Evolutionary conservation across 2,329 filamentous ascomycete species (phyloP), one percentile per base, ranked within the genome.

Genomic region (Aspergillus puulaauensis): DNA sequence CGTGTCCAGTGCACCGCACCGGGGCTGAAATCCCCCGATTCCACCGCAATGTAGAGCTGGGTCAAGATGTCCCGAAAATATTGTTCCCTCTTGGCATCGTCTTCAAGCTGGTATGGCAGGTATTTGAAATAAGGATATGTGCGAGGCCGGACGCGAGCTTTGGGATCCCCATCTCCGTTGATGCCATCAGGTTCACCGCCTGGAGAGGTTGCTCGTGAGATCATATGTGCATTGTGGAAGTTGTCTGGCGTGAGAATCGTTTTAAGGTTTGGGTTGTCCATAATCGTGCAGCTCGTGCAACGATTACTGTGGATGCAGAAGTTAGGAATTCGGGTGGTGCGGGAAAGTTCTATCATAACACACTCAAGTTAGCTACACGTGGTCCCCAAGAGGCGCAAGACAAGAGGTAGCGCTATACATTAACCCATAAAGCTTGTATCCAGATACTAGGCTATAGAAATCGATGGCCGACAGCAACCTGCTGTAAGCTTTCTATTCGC

Each of bases 1-100:
- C 93, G 87, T 15, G 95, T 97, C 95, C 95, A 99, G 76, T 99
- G 93, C 60, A 96, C 82, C 27, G 93, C 95, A 35, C 95, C 95
- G 0, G 93, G 91, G 23, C 90, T 88, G 75, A 98, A 98, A 75
- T 99, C 95, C 64, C 96, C 92, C 3, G 95, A 89, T 71, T 92
- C 89, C 62, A 99, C 83, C 57, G 93, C 86, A 66, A 97, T 90
- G 74, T 96, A 98, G 31, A 99, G 87, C 70, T 96, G 90, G 73
- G 93, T 95, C 66, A 98, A 82, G 67, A 97, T 98, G 72, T 92
- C 91, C 46, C 89, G 83, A 47, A 99, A 80, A 61, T 93, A 91
- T 51, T 82, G 83, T 71, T 96, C 88, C 62, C 93, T 86, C 75
- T 92, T 85, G 35, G 82, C 73, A 62, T 93, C 89, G 70, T 90